Evolutionary conservation across 495 filamentous ascomycete species (phyloP).

Genomic region (Immersiella caudata): DNA sequence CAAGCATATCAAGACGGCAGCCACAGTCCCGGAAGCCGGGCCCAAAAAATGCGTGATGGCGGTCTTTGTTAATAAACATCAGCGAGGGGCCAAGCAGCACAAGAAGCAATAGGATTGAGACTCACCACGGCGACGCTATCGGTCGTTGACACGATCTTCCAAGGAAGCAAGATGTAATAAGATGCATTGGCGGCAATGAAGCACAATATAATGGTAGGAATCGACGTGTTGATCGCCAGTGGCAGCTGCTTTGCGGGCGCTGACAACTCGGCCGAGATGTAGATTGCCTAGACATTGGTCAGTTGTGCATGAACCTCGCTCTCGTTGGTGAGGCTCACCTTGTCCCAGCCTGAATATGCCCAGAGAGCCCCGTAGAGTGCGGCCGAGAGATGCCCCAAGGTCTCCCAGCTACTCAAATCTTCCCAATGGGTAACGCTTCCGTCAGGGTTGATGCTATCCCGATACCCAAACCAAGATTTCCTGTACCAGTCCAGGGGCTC

Average conservation of each 20-base stretch:
- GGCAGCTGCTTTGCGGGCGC: conserved; percentile 56
- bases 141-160: conserved; percentile 53
- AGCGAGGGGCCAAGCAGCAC: neutral
- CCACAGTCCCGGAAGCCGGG: conserved; percentile 46
- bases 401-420: conserved; percentile 48
- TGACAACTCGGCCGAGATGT: conserved; percentile 56
- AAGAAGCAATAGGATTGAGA: conserved; percentile 11
- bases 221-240: conserved; percentile 56
- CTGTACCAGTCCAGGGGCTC: conserved; percentile 50
- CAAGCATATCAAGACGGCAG: conserved; percentile 55
- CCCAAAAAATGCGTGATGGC: conserved; percentile 57
- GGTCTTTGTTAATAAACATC: conserved; percentile 38
- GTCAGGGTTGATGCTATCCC: conserved; percentile 48
- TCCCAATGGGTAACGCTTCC: conserved; percentile 56
- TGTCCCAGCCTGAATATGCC: conserved; percentile 65
- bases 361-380: conserved; percentile 59
- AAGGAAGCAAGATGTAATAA: conserved; percentile 60
- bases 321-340: conserved; percentile 41
- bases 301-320: neutral
- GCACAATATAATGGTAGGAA: conserved; percentile 57
- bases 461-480: conserved; percentile 52
- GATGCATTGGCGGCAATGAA: conserved; percentile 57
- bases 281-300: conserved; percentile 49
- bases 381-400: conserved; percentile 55
- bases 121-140: conserved; percentile 61